A percentile compares a stretch with the other conserved stretches of the same genome.
Conservation (phyloP, 164 flowering plant genomes). For the Kalanchoe fedtschenkoi region DNA sequence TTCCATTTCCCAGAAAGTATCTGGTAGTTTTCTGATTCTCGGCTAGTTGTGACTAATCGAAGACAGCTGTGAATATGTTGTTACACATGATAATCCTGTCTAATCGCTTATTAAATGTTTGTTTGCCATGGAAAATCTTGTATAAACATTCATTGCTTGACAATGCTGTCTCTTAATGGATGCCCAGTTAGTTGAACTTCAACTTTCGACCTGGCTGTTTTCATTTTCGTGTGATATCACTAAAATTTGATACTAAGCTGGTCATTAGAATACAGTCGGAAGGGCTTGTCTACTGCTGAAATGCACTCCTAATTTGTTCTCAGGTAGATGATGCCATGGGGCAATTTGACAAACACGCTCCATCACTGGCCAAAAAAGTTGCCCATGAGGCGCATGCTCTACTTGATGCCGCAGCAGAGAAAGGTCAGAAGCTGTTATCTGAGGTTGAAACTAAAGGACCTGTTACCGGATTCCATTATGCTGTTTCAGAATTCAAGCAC, state of each 20-base stretch:
- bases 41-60: too few relatives aligned
- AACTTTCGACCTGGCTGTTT: too few relatives aligned
- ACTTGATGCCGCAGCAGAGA: constrained; percentile 20
- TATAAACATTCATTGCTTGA: too few relatives aligned
- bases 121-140: too few relatives aligned
- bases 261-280: background rate
- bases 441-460: constrained; percentile 40
- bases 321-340: constrained; percentile 43
- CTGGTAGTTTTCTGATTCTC: too few relatives aligned
- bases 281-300: background rate
- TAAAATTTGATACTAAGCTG: background rate
- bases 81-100: too few relatives aligned
- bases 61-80: too few relatives aligned
- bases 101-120: too few relatives aligned
- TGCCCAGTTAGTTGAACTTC: too few relatives aligned
- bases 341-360: constrained; percentile 39
- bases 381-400: constrained; percentile 14
- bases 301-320: background rate
- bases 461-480: constrained; percentile 25
- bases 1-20: too few relatives aligned
- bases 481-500: constrained; percentile 24
- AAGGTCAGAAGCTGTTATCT: constrained; percentile 18
- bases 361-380: constrained; percentile 36
- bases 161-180: too few relatives aligned
- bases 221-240: background rate